Base-by-base conservation (phyloP, 805 yeast genomes). In the Osmozyma mogii region DNA sequence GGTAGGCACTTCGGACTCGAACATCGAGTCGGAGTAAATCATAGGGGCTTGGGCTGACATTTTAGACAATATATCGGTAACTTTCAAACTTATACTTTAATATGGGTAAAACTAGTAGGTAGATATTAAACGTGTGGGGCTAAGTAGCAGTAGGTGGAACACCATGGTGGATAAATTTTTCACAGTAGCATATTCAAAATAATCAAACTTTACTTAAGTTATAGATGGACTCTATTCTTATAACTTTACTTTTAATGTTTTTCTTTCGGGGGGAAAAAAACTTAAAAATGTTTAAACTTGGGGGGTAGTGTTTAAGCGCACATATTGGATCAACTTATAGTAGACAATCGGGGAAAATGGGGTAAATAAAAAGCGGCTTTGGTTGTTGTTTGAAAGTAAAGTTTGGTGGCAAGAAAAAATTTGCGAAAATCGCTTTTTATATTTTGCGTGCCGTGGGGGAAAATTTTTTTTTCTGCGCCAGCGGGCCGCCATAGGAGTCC, bases 161-260 rank as follows among this genome's bases (percentile, higher is more conserved):
- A 56, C 51, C 62, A 55, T 56, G 42, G 21, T 56, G 56, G 53
- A 50, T 48, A 47, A 33, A 25, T 33, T 37, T 40, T 44, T 54
- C 54, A 55, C 54, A 44, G 46, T 56, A 55, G 53, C 61, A 56
- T 56, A 31, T 45, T 51, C n/a, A n/a, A n/a, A n/a, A n/a, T n/a
- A n/a, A n/a, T n/a, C n/a, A n/a, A n/a, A n/a, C n/a, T n/a, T n/a
- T n/a, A n/a, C n/a, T n/a, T n/a, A n/a, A n/a, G n/a, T n/a, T n/a
- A n/a, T n/a, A n/a, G n/a, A n/a, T n/a, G n/a, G n/a, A n/a, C n/a
- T n/a, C n/a, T n/a, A n/a, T n/a, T n/a, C n/a, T n/a, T n/a, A n/a
- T n/a, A n/a, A n/a, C n/a, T n/a, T n/a, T n/a, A n/a, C n/a, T n/a
- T n/a, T n/a, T n/a, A n/a, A n/a, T n/a, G n/a, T n/a, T n/a, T n/a